Evolutionary conservation across 106 monocot genomes (phyloP).

Genomic region (Allium cepa): DNA sequence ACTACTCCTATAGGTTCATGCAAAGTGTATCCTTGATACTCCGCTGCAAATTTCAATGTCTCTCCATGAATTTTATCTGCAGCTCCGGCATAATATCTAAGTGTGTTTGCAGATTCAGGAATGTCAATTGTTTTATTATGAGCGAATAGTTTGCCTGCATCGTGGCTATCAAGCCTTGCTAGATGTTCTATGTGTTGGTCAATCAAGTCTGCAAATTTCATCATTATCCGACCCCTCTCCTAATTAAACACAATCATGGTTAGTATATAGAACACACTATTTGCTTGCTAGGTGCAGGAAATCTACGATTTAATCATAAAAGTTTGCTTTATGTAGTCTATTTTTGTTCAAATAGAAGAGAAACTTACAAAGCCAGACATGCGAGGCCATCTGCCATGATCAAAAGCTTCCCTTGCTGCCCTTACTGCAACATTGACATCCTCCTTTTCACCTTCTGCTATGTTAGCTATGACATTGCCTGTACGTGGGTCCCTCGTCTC

Average conservation of each 20-base stretch:
- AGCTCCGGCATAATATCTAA: constrained; percentile 63
- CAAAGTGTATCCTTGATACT: constrained; percentile 52
- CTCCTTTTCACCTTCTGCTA: constrained; percentile 57
- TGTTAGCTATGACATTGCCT: constrained; percentile 36
- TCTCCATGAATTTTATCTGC: constrained; percentile 70
- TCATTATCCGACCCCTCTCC: constrained; percentile 60
- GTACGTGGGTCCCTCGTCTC: constrained; percentile 53
- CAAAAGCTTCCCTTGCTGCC: constrained; percentile 60
- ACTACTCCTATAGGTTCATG: constrained; percentile 67
- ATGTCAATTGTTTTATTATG: constrained; percentile 25
- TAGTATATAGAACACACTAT: neutral
- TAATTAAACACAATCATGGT: constrained; percentile 1
- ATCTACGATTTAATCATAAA: too few species aligned
- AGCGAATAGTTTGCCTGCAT: constrained; percentile 46
- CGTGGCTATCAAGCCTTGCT: constrained; percentile 38
- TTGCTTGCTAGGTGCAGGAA: too few species aligned
- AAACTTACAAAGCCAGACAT: constrained; percentile 57
- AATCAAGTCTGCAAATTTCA: constrained; percentile 54
- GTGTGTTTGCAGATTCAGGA: constrained; percentile 11
- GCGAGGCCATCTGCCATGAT: constrained; percentile 67
- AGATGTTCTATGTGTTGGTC: constrained; percentile 36
- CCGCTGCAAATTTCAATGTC: constrained; percentile 35
- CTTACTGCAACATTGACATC: constrained; percentile 59
- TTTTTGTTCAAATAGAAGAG: neutral
- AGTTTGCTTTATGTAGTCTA: too few species aligned